These are phyloP conservation scores for Penicillium alfredii DNA, from an alignment of 495 filamentous ascomycete species.

Conservation along the genomic window DNA sequence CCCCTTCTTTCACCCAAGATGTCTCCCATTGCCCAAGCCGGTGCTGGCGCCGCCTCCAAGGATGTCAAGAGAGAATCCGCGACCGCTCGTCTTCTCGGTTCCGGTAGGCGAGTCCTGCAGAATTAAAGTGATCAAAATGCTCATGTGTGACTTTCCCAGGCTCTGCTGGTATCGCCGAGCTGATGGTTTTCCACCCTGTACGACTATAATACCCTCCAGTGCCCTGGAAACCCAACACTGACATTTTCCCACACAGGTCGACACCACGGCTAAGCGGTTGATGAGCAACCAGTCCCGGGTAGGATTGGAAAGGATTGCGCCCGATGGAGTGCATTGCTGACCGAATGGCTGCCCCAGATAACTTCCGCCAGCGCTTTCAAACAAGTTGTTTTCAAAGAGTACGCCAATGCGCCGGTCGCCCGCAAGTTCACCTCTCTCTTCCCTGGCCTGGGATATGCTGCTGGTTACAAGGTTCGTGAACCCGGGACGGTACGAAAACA, in stretches of 20 bases:
- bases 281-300: constrained; percentile 95
- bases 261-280: constrained; percentile 96
- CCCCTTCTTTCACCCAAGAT: too few species aligned
- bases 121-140: constrained; percentile 6
- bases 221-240: constrained; percentile 10
- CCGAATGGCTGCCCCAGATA: constrained; percentile 42
- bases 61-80: constrained; percentile 83
- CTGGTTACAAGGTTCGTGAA: constrained; percentile 81
- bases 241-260: constrained; percentile 60
- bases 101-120: constrained; percentile 54
- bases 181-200: constrained; percentile 95
- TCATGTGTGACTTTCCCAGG: constrained; percentile 46
- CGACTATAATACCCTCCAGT: constrained; percentile 17
- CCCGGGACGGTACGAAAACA: too few species aligned
- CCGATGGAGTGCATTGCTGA: constrained; percentile 7
- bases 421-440: constrained; percentile 93
- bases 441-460: constrained; percentile 93
- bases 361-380: constrained; percentile 60
- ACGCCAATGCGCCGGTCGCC: constrained; percentile 59
- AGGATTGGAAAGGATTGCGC: constrained; percentile 13
- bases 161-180: constrained; percentile 89
- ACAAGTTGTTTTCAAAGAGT: constrained; percentile 88
- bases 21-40: constrained; percentile 45
- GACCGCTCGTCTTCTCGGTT: constrained; percentile 79
- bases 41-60: constrained; percentile 50